phyloP scores from a whole-genome alignment of 768 basidiomycete genomes.

The Suillus paluster region DNA sequence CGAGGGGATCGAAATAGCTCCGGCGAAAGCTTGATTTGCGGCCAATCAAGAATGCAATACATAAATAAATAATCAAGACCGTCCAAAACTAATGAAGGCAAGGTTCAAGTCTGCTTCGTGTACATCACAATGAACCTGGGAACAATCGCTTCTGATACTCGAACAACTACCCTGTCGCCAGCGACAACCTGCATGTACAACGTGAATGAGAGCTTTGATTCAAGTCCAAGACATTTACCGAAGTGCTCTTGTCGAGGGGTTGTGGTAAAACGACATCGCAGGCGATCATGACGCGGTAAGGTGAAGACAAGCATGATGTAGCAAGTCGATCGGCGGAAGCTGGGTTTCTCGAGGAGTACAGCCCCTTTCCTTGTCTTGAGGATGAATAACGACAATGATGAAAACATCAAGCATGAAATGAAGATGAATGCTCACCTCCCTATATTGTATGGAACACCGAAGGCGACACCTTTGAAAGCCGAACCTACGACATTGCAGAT shows the following conservation, averaged over 20 bases:
- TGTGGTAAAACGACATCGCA: conserved; percentile 55
- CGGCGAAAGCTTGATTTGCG: background rate
- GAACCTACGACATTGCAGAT: conserved; percentile 65
- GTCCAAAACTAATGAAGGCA: background rate
- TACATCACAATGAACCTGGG: conserved; percentile 67
- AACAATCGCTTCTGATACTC: conserved; percentile 55
- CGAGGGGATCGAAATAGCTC: background rate
- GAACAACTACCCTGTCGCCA: conserved; percentile 57
- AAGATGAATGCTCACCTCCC: conserved; percentile 50
- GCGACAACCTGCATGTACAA: conserved; percentile 44
- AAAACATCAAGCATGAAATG: background rate
- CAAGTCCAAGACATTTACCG: conserved; percentile 19
- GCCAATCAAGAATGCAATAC: background rate
- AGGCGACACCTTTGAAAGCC: conserved; percentile 59
- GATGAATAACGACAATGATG: conserved; percentile 9
- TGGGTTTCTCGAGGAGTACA: conserved; percentile 67
- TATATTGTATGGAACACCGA: conserved; percentile 53
- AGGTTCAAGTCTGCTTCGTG: conserved; percentile 37
- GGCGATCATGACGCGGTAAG: conserved; percentile 67
- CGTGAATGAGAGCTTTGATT: conserved; percentile 29
- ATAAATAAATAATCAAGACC: background rate
- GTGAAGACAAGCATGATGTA: conserved; percentile 70
- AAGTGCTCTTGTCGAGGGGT: conserved; percentile 24
- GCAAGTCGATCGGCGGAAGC: conserved; percentile 59
- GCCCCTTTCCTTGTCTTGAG: conserved; percentile 60